A percentile compares a stretch with the other conserved stretches of the same genome.
Conservation (phyloP, 2,329 filamentous ascomycete genomes). For the Diaporthe nobilis region DNA sequence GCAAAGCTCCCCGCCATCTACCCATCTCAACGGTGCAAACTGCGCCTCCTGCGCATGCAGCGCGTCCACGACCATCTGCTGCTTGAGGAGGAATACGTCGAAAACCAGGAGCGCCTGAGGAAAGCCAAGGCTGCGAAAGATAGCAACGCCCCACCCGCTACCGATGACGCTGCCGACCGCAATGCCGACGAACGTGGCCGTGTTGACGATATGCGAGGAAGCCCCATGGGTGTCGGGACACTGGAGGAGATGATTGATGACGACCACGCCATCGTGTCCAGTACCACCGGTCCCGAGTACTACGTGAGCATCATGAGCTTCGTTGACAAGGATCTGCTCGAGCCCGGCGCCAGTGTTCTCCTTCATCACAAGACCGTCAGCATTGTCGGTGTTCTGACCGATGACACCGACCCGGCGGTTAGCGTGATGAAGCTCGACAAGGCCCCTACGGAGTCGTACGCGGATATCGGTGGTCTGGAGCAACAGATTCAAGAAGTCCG, state of each 20-base stretch:
- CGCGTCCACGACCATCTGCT: slow-evolving; percentile 97
- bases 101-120: slow-evolving; percentile 96
- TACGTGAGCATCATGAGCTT: slow-evolving; percentile 99
- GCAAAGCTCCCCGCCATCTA: slow-evolving; percentile 96
- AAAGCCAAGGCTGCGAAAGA: slow-evolving; percentile 90
- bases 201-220: slow-evolving; percentile 98
- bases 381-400: slow-evolving; percentile 96
- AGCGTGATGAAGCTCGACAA: slow-evolving; percentile 99
- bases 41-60: slow-evolving; percentile 97
- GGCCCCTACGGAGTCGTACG: slow-evolving; percentile 97
- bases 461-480: slow-evolving; percentile 97
- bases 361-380: slow-evolving; percentile 98
- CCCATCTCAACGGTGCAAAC: slow-evolving; percentile 96
- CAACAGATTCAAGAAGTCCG: slow-evolving; percentile 96
- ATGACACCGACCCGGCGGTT: slow-evolving; percentile 94
- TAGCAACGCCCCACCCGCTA: slow-evolving; percentile 73
- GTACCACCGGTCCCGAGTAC: slow-evolving; percentile 97
- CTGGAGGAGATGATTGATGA: slow-evolving; percentile 99
- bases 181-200: slow-evolving; percentile 95
- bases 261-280: slow-evolving; percentile 98
- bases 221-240: slow-evolving; percentile 98
- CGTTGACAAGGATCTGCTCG: slow-evolving; percentile 97
- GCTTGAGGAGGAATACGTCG: slow-evolving; percentile 97
- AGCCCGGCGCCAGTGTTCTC: slow-evolving; percentile 94
- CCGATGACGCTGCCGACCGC: slow-evolving; percentile 83